phyloP scores from a whole-genome alignment of 2,329 filamentous ascomycete genomes.

The Cryphonectria naterciae region DNA sequence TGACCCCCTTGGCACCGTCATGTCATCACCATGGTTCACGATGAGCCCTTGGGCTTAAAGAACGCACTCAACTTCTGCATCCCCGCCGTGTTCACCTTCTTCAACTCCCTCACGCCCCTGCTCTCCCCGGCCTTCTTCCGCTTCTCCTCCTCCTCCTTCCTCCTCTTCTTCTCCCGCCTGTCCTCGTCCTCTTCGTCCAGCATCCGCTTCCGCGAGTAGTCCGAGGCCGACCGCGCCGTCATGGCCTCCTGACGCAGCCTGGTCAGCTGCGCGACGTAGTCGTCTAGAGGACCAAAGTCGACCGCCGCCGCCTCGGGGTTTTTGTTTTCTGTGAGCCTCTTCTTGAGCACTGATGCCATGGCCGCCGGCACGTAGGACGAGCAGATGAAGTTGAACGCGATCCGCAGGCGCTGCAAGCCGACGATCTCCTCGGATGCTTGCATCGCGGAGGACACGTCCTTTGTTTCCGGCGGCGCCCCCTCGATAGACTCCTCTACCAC shows the following conservation, averaged over 20 bases:
- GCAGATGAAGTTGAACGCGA: conserved; percentile 67
- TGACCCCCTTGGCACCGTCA: conserved; percentile 15
- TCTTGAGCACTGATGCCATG: conserved; percentile 48
- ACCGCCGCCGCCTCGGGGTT: conserved; percentile 37
- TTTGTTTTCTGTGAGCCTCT: conserved; percentile 39
- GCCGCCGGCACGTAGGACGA: conserved; percentile 60
- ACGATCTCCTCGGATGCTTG: conserved; percentile 53
- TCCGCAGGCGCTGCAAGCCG: conserved; percentile 65
- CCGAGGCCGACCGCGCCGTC: conserved; percentile 67
- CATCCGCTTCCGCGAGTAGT: conserved; percentile 72
- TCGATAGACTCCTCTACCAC: conserved; percentile 39
- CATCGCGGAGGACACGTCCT: conserved; percentile 47
- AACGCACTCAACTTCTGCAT: conserved; percentile 99
- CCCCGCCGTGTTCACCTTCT: conserved; percentile 86
- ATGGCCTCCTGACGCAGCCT: conserved; percentile 72
- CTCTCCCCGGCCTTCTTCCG: conserved; percentile 78
- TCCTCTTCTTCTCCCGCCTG: conserved; percentile 78
- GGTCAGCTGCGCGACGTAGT: conserved; percentile 69
- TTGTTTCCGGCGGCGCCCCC: conserved; percentile 26
- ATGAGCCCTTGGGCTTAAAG: conserved; percentile 59
- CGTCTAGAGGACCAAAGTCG: conserved; percentile 73
- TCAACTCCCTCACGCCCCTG: conserved; percentile 75
- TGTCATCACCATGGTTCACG: conserved; percentile 36
- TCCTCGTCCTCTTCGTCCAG: conserved; percentile 70
- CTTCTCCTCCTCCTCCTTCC: conserved; percentile 86